Conservation (phyloP, 2,329 filamentous ascomycete genomes). For the Cylindrodendrum hubeiense region DNA sequence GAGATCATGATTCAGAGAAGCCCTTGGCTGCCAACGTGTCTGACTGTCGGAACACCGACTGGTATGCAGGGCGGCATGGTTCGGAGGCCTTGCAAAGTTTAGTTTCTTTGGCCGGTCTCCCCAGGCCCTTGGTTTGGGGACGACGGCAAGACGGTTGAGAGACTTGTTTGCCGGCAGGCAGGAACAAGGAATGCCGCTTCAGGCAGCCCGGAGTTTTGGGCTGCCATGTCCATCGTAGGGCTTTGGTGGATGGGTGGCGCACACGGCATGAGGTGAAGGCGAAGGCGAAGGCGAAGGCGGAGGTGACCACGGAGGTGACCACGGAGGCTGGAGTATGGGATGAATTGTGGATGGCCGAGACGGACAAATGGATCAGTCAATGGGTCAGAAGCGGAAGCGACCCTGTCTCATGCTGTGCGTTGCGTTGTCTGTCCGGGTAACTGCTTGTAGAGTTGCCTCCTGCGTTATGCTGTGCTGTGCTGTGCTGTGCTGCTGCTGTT, state of each 20-base stretch:
- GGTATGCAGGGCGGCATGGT: slow-evolving; percentile 13
- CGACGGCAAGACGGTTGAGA: background rate
- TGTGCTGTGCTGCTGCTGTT: slow-evolving; percentile 11
- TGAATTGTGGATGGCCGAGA: background rate
- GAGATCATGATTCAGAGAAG: slow-evolving; percentile 3
- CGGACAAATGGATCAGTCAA: background rate
- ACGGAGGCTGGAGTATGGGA: background rate
- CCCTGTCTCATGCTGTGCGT: background rate
- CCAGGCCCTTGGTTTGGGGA: slow-evolving; percentile 8
- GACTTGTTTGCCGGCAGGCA: background rate
- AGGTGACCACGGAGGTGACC: background rate
- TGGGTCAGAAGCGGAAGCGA: background rate
- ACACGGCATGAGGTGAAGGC: background rate
- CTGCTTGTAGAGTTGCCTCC: background rate
- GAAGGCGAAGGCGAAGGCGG: background rate
- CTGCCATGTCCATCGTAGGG: background rate
- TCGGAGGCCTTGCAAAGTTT: slow-evolving; percentile 1
- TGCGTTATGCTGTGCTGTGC: slow-evolving; percentile 6
- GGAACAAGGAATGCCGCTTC: background rate
- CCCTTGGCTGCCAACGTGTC: background rate
- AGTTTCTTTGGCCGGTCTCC: slow-evolving; percentile 7
- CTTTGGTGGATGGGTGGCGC: background rate
- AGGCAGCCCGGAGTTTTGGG: background rate
- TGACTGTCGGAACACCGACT: slow-evolving; percentile 2
- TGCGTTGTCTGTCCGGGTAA: background rate